phyloP scores from a whole-genome alignment of 2,329 filamentous ascomycete genomes.

The Apiospora marii region DNA sequence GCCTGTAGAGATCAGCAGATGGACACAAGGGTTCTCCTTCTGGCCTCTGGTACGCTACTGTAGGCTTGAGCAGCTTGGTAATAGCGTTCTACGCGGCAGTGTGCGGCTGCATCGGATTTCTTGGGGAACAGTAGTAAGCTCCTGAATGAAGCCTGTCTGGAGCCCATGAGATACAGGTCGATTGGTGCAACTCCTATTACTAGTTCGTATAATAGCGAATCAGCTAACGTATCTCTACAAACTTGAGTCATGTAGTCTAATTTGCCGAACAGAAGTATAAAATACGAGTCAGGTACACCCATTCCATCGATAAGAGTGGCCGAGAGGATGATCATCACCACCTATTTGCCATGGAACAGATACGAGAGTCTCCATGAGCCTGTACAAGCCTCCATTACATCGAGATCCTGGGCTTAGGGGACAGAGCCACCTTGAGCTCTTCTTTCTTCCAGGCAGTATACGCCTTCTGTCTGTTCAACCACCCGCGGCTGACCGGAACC shows the following conservation, averaged over 20 bases:
- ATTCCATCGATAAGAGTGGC: neutral
- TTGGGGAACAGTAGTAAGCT: too few species aligned
- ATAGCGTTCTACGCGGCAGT: neutral
- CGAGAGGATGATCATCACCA: too few species aligned
- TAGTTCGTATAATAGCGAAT: neutral
- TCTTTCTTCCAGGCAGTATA: slow-evolving; percentile 23
- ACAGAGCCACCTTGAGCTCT: slow-evolving; percentile 13
- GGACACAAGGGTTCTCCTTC: neutral
- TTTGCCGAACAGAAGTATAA: neutral
- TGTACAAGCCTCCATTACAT: neutral
- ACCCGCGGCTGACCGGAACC: slow-evolving; percentile 29
- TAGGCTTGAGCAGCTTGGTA: neutral
- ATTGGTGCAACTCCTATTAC: too few species aligned
- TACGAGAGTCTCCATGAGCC: neutral
- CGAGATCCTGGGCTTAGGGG: slow-evolving; percentile 3
- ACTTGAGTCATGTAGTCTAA: neutral
- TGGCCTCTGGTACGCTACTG: neutral
- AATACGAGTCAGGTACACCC: neutral
- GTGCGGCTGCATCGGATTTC: neutral
- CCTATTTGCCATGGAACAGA: neutral
- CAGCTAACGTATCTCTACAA: neutral
- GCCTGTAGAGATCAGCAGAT: neutral
- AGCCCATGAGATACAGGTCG: too few species aligned
- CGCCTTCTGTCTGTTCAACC: slow-evolving; percentile 18
- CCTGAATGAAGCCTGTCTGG: neutral